A percentile compares a stretch with the other conserved stretches of the same genome.
Evolutionary conservation across 2,329 filamentous ascomycete species (phyloP).

Genomic region (Arthrinium phaeospermum): DNA sequence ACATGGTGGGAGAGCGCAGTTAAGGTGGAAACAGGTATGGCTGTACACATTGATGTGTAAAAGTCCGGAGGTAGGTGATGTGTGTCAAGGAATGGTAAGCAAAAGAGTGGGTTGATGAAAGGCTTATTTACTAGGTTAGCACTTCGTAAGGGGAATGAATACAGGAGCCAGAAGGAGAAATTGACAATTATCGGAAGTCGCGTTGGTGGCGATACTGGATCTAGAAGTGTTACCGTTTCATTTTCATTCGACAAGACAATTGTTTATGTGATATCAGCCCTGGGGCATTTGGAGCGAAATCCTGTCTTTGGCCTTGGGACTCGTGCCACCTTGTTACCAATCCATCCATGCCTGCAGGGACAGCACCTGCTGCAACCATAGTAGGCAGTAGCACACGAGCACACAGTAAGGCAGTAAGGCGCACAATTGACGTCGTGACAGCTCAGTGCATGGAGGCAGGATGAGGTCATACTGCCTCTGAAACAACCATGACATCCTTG

Average conservation of each 20-base stretch:
- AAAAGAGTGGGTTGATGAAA: neutral
- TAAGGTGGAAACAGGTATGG: neutral
- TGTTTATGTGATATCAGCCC: constrained; percentile 12
- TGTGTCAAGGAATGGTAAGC: constrained; percentile 7
- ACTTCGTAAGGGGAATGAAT: neutral
- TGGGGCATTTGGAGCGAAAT: neutral
- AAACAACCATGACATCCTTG: constrained; percentile 17
- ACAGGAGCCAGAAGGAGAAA: neutral
- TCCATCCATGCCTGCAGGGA: neutral
- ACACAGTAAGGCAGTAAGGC: neutral
- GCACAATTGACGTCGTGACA: constrained; percentile 11
- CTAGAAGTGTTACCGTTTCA: neutral
- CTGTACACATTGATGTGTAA: neutral
- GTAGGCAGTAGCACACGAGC: too few relatives aligned
- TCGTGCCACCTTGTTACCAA: constrained; percentile 2
- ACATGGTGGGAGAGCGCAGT: neutral
- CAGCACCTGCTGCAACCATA: neutral
- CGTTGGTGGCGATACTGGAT: neutral
- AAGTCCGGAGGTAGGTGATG: neutral
- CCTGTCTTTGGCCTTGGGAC: neutral
- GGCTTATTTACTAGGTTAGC: neutral
- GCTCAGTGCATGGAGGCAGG: neutral
- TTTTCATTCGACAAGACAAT: neutral
- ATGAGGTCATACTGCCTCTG: constrained; percentile 20
- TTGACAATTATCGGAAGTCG: neutral